Evolutionary conservation across 129 eudicot species (phyloP).

Genomic region (Flaveria sonorensis): DNA sequence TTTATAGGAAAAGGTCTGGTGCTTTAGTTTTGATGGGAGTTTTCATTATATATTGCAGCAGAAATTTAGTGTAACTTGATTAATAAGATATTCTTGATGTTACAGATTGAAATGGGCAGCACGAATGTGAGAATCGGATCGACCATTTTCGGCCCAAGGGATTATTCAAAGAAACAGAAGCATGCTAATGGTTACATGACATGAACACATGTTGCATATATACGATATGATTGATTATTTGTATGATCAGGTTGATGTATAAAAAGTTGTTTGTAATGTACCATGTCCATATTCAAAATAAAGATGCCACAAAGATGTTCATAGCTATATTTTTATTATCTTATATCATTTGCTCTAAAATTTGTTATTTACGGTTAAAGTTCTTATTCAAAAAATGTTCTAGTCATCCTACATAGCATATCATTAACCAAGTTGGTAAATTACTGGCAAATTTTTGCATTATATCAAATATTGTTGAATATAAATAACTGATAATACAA

Average conservation of each 20-base stretch:
- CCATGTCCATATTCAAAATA: not conserved
- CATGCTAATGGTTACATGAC: not conserved
- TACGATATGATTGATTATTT: slow-evolving; percentile 9
- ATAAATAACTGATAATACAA: too few species aligned
- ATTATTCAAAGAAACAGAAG: slow-evolving; percentile 57
- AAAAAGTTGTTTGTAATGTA: not conserved
- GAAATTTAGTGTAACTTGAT: not conserved
- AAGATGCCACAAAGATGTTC: not conserved
- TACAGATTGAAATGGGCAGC: slow-evolving; percentile 96
- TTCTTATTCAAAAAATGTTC: too few species aligned
- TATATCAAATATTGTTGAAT: too few species aligned
- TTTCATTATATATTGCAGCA: not conserved
- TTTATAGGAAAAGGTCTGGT: not conserved
- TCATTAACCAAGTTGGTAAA: too few species aligned
- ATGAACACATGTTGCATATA: not conserved
- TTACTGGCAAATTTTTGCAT: too few species aligned
- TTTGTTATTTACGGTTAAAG: too few species aligned
- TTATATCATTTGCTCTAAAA: not conserved
- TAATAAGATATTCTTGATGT: slow-evolving; percentile 5
- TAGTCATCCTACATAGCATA: too few species aligned
- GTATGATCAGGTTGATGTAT: not conserved
- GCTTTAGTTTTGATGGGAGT: not conserved
- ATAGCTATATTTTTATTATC: not conserved
- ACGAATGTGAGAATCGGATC: slow-evolving; percentile 90
- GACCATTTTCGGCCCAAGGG: slow-evolving; percentile 94